Conservation (phyloP, 306 rosid species). For the Arachis stenosperma region DNA sequence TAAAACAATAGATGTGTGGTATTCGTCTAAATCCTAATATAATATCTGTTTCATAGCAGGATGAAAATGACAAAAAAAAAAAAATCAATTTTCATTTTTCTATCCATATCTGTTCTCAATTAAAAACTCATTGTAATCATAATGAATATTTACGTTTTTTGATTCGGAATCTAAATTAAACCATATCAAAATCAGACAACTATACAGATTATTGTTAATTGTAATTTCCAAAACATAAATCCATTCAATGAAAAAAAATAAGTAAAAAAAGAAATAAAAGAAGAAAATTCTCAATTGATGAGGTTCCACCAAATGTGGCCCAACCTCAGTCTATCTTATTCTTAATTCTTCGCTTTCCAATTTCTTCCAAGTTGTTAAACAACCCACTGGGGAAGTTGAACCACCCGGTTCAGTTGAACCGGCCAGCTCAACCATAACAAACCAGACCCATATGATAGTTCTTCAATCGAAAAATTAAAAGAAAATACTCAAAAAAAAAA, state of each 20-base stretch:
- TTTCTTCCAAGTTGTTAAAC: constrained; percentile 37
- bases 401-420: constrained; percentile 31
- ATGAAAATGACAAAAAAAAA: background rate
- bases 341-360: background rate
- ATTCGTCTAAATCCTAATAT: background rate
- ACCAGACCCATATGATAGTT: background rate
- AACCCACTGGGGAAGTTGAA: constrained; percentile 12
- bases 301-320: constrained; percentile 8
- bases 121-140: background rate
- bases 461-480: too few relatives aligned
- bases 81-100: background rate
- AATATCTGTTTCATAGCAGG: background rate
- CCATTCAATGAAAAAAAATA: background rate
- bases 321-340: constrained; percentile 18
- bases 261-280: too few relatives aligned
- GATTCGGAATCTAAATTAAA: constrained; percentile 34
- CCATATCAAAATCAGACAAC: constrained; percentile 31
- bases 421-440: background rate
- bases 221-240: constrained; percentile 26
- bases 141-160: constrained; percentile 2
- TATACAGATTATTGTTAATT: constrained; percentile 17
- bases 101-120: background rate
- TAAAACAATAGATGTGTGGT: background rate
- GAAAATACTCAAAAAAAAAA: too few relatives aligned
- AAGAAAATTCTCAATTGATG: constrained; percentile 6